Evolutionary conservation across 179 eudicot genomes (phyloP).

Genomic region (Corrigiola litoralis): DNA sequence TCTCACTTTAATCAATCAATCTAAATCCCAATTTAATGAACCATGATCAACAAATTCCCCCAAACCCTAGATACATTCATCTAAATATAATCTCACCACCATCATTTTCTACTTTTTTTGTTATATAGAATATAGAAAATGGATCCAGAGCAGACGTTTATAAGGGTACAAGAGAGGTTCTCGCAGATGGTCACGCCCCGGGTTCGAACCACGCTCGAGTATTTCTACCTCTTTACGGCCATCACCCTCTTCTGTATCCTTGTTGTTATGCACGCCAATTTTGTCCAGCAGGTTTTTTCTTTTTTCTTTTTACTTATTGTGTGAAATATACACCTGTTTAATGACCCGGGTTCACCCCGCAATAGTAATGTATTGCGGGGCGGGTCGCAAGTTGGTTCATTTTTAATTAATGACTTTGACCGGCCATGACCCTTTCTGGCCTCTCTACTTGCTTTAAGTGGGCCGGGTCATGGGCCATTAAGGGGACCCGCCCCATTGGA

Average conservation of each 20-base stretch:
- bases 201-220: slow-evolving; percentile 65
- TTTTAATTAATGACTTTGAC: too few relatives aligned
- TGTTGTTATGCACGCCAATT: slow-evolving; percentile 98
- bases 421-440: too few relatives aligned
- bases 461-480: too few relatives aligned
- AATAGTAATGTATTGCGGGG: not conserved
- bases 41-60: not conserved
- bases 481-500: too few relatives aligned
- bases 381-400: too few relatives aligned
- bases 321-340: too few relatives aligned
- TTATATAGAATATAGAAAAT: too few relatives aligned
- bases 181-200: slow-evolving; percentile 70
- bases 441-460: too few relatives aligned
- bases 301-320: not conserved
- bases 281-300: slow-evolving; percentile 78
- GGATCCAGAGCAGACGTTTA: slow-evolving; percentile 97
- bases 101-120: too few relatives aligned
- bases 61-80: slow-evolving; percentile 20
- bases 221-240: slow-evolving; percentile 59
- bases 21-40: too few relatives aligned
- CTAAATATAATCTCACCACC: too few relatives aligned
- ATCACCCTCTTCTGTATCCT: slow-evolving; percentile 77
- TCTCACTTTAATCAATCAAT: slow-evolving; percentile 4
- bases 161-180: slow-evolving; percentile 90
- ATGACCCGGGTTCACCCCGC: too few relatives aligned